These are phyloP conservation scores for Pichia heedii DNA, from an alignment of 805 yeast species.

Conservation along the genomic window DNA sequence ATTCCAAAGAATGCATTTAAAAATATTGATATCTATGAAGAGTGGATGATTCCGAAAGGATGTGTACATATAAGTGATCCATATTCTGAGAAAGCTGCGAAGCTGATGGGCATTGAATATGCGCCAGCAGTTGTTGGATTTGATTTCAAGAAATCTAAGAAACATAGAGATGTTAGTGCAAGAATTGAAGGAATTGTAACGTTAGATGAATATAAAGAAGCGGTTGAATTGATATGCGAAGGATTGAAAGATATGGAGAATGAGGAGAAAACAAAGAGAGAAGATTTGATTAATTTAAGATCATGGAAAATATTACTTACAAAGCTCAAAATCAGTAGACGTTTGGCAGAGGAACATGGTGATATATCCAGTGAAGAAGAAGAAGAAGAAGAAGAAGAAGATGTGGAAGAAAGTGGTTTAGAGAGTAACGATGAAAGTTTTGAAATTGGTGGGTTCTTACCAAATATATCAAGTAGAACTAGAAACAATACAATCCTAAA, in stretches of 20 bases:
- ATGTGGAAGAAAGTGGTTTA: neutral
- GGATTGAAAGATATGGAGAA: slow-evolving; percentile 41
- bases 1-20: slow-evolving; percentile 74
- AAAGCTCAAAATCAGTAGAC: slow-evolving; percentile 37
- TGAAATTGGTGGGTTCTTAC: slow-evolving; percentile 19
- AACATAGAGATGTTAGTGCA: slow-evolving; percentile 43
- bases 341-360: slow-evolving; percentile 45
- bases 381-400: slow-evolving; percentile 10
- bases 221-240: slow-evolving; percentile 43
- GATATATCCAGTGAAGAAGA: slow-evolving; percentile 24
- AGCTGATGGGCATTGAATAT: slow-evolving; percentile 58
- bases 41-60: slow-evolving; percentile 77
- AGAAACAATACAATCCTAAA: slow-evolving; percentile 4
- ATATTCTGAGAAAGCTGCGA: slow-evolving; percentile 62
- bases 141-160: slow-evolving; percentile 45
- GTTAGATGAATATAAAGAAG: slow-evolving; percentile 51
- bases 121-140: slow-evolving; percentile 87
- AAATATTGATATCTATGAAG: slow-evolving; percentile 71
- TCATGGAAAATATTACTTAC: slow-evolving; percentile 47
- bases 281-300: slow-evolving; percentile 41
- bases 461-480: slow-evolving; percentile 7
- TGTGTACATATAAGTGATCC: slow-evolving; percentile 52
- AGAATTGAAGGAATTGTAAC: slow-evolving; percentile 70
- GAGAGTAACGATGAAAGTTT: slow-evolving; percentile 4
- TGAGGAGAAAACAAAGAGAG: slow-evolving; percentile 33